phyloP scores from a whole-genome alignment of 1,284 basidiomycete genomes.

The Puccinia hordei region DNA sequence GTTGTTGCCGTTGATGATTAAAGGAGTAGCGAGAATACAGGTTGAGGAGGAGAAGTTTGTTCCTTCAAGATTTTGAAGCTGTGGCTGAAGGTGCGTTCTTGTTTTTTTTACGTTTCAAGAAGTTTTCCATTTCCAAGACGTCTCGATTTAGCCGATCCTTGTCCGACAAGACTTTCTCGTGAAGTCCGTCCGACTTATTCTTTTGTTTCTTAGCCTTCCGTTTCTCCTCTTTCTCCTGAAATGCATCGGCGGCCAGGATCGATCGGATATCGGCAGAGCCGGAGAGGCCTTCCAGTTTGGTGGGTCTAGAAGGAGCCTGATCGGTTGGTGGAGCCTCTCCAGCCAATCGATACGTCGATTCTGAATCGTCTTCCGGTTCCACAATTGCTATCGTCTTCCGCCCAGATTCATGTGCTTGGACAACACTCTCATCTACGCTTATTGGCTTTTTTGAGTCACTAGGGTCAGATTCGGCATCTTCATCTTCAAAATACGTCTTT shows the following conservation, averaged over 20 bases:
- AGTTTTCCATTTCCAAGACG: constrained; percentile 50
- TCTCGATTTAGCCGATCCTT: constrained; percentile 50
- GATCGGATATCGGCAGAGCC: constrained; percentile 48
- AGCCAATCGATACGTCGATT: neutral
- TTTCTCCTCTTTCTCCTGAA: constrained; percentile 51
- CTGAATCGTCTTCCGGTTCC: constrained; percentile 24
- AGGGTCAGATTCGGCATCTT: constrained; percentile 17
- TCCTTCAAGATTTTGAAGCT: neutral
- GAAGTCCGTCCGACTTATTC: constrained; percentile 23
- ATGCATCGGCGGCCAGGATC: constrained; percentile 44
- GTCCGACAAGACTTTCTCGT: constrained; percentile 43
- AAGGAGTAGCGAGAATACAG: neutral
- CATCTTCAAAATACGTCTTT: constrained; percentile 49
- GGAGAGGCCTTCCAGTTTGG: constrained; percentile 48
- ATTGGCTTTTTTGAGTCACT: neutral
- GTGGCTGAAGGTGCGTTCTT: neutral
- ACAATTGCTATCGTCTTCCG: neutral
- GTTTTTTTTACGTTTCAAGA: constrained; percentile 46
- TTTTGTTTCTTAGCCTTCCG: constrained; percentile 50
- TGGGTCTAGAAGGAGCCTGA: neutral
- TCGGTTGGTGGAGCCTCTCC: neutral
- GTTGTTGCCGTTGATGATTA: neutral
- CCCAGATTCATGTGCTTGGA: neutral
- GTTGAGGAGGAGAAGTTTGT: neutral
- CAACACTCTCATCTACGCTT: neutral